These are phyloP conservation scores for Fusarium virguliforme DNA, from an alignment of 2,329 filamentous ascomycete species.

Conservation along the genomic window DNA sequence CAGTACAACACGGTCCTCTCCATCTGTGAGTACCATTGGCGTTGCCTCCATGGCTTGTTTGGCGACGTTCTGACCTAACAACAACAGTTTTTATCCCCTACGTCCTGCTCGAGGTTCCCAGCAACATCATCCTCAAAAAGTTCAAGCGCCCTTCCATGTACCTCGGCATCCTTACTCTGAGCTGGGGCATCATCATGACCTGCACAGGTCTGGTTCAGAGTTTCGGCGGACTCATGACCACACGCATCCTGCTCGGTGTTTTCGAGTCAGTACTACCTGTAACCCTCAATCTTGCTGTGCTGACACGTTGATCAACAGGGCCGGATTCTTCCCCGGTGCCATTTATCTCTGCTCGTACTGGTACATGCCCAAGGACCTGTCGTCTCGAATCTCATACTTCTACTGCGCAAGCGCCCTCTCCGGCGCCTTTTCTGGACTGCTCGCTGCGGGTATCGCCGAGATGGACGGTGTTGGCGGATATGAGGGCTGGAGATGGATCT, in stretches of 20 bases:
- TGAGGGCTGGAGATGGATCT: conserved; percentile 52
- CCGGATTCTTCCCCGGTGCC: conserved; percentile 80
- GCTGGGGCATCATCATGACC: conserved; percentile 77
- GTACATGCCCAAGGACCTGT: conserved; percentile 83
- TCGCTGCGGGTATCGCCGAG: conserved; percentile 76
- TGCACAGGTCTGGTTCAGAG: conserved; percentile 74
- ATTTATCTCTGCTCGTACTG: conserved; percentile 84
- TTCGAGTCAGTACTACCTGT: conserved; percentile 64
- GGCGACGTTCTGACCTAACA: background rate
- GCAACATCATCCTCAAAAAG: conserved; percentile 50
- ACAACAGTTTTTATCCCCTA: conserved; percentile 45
- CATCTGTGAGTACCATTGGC: conserved; percentile 74
- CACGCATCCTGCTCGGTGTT: conserved; percentile 76
- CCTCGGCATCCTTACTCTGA: conserved; percentile 51
- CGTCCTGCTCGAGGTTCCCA: conserved; percentile 48
- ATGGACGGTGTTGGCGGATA: conserved; percentile 74
- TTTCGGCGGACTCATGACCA: conserved; percentile 73
- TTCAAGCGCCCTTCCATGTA: conserved; percentile 48
- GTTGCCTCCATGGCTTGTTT: background rate
- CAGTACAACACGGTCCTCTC: conserved; percentile 72
- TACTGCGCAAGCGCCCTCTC: conserved; percentile 84
- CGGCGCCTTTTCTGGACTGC: conserved; percentile 79
- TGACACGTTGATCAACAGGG: conserved; percentile 48
- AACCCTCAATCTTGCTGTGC: background rate
- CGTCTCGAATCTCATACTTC: conserved; percentile 81